A percentile compares a stretch with the other conserved stretches of the same genome.
These are phyloP conservation scores for Stachybotrys chartarum DNA, from an alignment of 2,329 filamentous ascomycete species.

Conservation along the genomic window DNA sequence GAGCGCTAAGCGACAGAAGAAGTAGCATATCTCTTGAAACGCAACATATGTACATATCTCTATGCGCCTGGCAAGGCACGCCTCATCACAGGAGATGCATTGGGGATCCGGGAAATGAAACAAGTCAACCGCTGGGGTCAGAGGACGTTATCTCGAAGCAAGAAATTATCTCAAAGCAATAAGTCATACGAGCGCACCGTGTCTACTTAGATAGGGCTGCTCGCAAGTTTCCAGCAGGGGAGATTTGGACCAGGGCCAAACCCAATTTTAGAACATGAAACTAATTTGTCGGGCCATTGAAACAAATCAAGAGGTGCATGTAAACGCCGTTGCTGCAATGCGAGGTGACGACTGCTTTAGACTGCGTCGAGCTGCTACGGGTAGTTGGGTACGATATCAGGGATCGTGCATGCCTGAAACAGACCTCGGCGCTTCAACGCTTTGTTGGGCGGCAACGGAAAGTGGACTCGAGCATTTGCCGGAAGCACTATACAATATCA, in stretches of 20 bases:
- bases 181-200: no score
- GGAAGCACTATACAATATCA: neutral
- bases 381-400: no score
- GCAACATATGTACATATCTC: neutral
- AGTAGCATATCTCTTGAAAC: constrained; percentile 16
- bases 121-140: neutral
- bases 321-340: neutral
- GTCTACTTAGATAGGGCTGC: neutral
- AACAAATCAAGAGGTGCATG: neutral
- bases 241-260: neutral
- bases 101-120: neutral
- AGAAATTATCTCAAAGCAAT: no score
- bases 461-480: neutral
- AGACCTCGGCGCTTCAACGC: neutral
- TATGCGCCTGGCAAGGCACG: neutral
- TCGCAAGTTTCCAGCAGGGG: neutral
- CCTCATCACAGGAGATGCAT: neutral
- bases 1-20: constrained; percentile 51
- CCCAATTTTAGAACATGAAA: neutral
- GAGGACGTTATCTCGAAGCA: neutral
- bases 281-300: neutral
- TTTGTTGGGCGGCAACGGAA: neutral
- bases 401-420: neutral
- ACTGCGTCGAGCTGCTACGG: neutral
- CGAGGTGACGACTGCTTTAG: neutral